Evolutionary conservation across 805 yeast genomes (phyloP).

Genomic region (Suhomyces faveliae): DNA sequence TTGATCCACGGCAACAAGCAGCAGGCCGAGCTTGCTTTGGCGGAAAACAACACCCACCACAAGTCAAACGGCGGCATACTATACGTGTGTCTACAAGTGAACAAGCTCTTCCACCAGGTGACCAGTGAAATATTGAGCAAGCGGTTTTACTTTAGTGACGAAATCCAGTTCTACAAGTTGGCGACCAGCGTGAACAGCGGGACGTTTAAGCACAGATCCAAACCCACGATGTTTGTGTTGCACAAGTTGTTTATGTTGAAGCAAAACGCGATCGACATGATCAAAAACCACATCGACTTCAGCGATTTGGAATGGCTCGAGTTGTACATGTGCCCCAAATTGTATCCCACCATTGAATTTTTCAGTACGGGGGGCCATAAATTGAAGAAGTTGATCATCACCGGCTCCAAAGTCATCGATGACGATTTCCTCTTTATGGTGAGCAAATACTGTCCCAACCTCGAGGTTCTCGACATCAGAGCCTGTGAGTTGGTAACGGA

Average conservation of each 20-base stretch:
- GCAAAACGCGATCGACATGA: conserved; percentile 53
- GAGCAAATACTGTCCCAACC: conserved; percentile 53
- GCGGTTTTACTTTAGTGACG: conserved; percentile 54
- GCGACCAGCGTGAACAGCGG: conserved; percentile 4
- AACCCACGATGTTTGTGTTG: conserved; percentile 52
- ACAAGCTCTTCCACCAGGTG: conserved; percentile 59
- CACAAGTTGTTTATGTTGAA: conserved; percentile 60
- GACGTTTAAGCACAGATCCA: conserved; percentile 17
- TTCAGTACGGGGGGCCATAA: conserved; percentile 21
- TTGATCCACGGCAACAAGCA: conserved; percentile 58
- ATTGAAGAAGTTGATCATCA: conserved; percentile 52
- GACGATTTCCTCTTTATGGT: conserved; percentile 58
- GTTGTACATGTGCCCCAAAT: conserved; percentile 75
- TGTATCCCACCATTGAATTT: conserved; percentile 49
- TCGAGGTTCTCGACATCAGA: conserved; percentile 69
- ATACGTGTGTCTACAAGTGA: conserved; percentile 66
- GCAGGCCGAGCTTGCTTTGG: conserved; percentile 45
- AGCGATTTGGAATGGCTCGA: conserved; percentile 65
- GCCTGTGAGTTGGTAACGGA: conserved; percentile 83
- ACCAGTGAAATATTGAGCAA: conserved; percentile 55
- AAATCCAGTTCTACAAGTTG: conserved; percentile 44
- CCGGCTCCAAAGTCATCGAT: conserved; percentile 66
- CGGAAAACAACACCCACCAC: conserved; percentile 9
- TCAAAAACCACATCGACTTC: conserved; percentile 43
- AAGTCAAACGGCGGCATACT: conserved; percentile 30